phyloP scores from a whole-genome alignment of 73 alveolate species.

The Paramecium caudatum region DNA sequence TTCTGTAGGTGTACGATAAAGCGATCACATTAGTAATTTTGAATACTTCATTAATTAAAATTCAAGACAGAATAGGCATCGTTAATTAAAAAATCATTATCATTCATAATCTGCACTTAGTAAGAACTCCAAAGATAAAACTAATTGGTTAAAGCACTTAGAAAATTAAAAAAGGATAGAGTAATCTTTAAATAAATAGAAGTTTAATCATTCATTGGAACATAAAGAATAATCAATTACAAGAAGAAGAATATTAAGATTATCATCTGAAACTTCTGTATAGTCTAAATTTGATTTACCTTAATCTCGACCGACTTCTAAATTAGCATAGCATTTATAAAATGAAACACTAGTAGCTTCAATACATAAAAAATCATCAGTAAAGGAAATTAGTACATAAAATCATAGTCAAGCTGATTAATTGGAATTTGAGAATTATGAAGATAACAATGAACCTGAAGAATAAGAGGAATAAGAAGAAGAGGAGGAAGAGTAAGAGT shows the following conservation, averaged over 20 bases:
- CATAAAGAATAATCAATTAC: conserved; percentile 5
- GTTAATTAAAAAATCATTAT: conserved; percentile 18
- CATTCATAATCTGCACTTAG: conserved; percentile 11
- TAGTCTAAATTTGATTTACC: conserved; percentile 8
- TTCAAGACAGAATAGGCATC: conserved; percentile 8
- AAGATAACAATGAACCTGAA: not conserved
- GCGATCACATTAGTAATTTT: conserved; percentile 26
- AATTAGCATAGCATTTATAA: not conserved
- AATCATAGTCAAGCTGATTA: conserved; percentile 14
- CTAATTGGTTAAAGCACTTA: conserved; percentile 4
- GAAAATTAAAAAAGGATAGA: conserved; percentile 35
- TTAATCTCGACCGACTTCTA: conserved; percentile 20
- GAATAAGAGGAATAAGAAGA: not conserved
- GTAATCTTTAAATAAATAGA: conserved; percentile 4
- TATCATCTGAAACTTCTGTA: conserved; percentile 22
- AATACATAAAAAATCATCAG: conserved; percentile 1
- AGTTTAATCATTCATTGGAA: conserved; percentile 9
- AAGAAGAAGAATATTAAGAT: conserved; percentile 30
- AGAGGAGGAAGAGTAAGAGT: conserved; percentile 1
- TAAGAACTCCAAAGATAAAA: not conserved
- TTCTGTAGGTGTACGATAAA: not conserved
- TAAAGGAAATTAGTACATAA: conserved; percentile 1
- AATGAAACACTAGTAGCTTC: not conserved
- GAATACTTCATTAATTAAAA: conserved; percentile 3
- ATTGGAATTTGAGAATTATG: not conserved